Evolutionary conservation across 345 rosid genomes (phyloP), one percentile per base, ranked within the genome.

Genomic region (Schrenkiella parvula): DNA sequence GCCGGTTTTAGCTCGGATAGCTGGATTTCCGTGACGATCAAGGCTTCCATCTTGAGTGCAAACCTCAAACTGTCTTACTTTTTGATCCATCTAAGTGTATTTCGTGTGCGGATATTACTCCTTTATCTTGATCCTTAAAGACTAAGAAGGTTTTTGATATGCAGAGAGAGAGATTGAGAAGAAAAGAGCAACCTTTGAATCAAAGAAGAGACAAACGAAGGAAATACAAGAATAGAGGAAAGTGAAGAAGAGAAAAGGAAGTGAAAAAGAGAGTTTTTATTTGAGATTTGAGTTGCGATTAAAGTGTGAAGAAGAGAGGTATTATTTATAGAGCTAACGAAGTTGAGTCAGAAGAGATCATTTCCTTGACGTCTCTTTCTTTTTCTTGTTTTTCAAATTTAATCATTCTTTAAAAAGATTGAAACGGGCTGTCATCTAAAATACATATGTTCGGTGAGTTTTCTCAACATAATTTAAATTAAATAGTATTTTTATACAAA

Each of bases 1-100:
- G 41, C 99, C 98, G n/a, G 98, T 81, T 73, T 61, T 89, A 0
- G 77, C 64, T 72, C 83, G 74, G 53, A 87, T 72, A 11, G 98
- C 99, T 1, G 95, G 90, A 17, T 74, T 80, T 8, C 96, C 96
- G 13, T 80, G 83, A 77, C 92, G 85, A 80, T 95, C 99, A 31
- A 88, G 88, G 10, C 88, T 48, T 62, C 99, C 95, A 64, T 95
- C 98, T 11, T 79, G 76, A 14, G 97, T 85, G 64, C 76, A 79
- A 11, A 66, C 77, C 43, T 84, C 89, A 68, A 68, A 37, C 29
- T 72, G 77, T 63, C 72, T 74, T 3, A 69, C 65, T 68, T 87
- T 80, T 55, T 78, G 80, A 75, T 74, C 77, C 80, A 76, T 76
- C 0, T 34, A 26, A 38, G 21, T 23, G 47, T n/a, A 15, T 68